Conservation (phyloP, 345 rosid species). For the Mercurialis annua region DNA sequence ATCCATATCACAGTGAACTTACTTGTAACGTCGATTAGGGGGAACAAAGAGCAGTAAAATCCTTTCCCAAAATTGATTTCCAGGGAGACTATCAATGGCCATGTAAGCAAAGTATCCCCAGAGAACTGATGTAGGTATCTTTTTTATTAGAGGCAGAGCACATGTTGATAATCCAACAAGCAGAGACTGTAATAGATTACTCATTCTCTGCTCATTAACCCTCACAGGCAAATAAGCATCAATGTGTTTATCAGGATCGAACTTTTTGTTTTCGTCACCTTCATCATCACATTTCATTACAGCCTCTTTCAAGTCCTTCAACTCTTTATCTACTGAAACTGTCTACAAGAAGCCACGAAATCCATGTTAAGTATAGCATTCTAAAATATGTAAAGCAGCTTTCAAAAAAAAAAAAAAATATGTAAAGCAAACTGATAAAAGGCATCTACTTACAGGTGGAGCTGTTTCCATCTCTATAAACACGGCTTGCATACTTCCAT, state of each 20-base stretch:
- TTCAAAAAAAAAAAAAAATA: too few relatives aligned
- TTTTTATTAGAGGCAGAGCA: conserved; percentile 56
- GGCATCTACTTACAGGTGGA: conserved; percentile 38
- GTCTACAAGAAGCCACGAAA: conserved; percentile 37
- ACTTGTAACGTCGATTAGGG: conserved; percentile 69
- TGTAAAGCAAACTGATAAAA: neutral
- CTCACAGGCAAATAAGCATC: conserved; percentile 71
- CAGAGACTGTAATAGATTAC: conserved; percentile 70
- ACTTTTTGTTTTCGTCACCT: conserved; percentile 38
- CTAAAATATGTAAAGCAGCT: neutral
- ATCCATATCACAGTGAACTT: conserved; percentile 23
- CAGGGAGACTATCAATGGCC: conserved; percentile 90
- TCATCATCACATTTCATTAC: conserved; percentile 59
- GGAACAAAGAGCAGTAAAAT: conserved; percentile 66
- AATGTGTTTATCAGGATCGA: conserved; percentile 66
- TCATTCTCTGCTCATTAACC: conserved; percentile 78
- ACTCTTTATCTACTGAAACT: conserved; percentile 50
- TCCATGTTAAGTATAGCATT: neutral
- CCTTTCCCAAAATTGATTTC: conserved; percentile 89
- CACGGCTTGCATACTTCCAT: conserved; percentile 74
- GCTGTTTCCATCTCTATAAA: conserved; percentile 64
- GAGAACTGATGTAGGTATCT: conserved; percentile 72
- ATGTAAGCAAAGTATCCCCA: conserved; percentile 94
- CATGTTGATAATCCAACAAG: conserved; percentile 57
- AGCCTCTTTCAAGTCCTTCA: conserved; percentile 65